Conservation (phyloP, 192 early-diverging fungal species). For the Diversispora eburnea region DNA sequence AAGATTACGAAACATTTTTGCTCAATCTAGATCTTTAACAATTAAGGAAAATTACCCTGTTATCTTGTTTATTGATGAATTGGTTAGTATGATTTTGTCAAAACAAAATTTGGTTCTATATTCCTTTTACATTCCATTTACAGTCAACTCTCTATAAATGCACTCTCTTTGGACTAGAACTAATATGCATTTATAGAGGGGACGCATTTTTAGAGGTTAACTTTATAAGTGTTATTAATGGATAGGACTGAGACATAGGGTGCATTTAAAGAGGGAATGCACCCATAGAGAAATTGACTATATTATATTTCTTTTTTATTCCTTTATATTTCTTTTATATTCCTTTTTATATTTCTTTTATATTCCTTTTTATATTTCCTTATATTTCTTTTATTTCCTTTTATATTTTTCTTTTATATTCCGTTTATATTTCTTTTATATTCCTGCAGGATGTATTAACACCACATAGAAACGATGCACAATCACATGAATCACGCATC, state of each 20-base stretch:
- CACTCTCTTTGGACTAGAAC: too few species aligned
- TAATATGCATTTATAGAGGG: too few species aligned
- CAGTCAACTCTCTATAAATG: too few species aligned
- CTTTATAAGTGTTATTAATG: too few species aligned
- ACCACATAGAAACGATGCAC: conserved; percentile 57
- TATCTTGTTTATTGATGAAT: conserved; percentile 96
- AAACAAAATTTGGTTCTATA: not conserved
- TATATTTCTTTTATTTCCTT: not conserved
- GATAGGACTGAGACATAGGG: too few species aligned
- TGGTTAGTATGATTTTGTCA: conserved; percentile 62
- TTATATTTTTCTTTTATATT: conserved; percentile 28
- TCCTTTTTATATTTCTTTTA: not conserved
- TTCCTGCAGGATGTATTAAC: conserved; percentile 65
- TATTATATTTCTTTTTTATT: too few species aligned
- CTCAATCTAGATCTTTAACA: conserved; percentile 54
- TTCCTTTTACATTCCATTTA: not conserved
- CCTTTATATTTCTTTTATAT: not conserved
- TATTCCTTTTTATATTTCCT: not conserved
- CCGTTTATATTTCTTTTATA: conserved; percentile 26
- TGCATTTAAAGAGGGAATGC: too few species aligned
- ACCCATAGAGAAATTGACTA: too few species aligned
- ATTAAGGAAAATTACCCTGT: conserved; percentile 41
- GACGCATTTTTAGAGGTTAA: too few species aligned
- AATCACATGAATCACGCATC: conserved; percentile 68
- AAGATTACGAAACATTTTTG: conserved; percentile 66